A percentile compares a stretch with the other conserved stretches of the same genome.
Evolutionary conservation across 768 basidiomycete species (phyloP).

Genomic region (Coprinellus micaceus): DNA sequence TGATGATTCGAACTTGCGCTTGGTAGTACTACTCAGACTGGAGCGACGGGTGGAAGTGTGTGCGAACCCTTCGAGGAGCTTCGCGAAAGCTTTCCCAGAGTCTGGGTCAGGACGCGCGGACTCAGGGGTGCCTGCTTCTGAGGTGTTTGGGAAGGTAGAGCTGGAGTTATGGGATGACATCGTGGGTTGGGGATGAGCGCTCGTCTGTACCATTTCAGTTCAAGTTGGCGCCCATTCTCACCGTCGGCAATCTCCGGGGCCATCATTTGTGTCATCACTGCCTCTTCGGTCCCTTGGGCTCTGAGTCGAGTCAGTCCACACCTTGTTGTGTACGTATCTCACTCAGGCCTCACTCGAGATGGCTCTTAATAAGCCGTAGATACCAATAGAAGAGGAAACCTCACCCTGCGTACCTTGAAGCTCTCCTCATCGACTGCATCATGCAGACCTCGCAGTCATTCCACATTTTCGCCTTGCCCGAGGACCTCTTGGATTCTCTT

Average conservation of each 20-base stretch:
- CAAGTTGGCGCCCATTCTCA: not conserved
- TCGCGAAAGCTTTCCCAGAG: too few species aligned
- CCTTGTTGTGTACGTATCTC: not conserved
- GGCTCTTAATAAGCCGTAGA: not conserved
- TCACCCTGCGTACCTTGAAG: not conserved
- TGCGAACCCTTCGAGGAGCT: too few species aligned
- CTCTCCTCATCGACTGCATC: not conserved
- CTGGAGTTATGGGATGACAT: too few species aligned
- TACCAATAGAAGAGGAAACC: not conserved
- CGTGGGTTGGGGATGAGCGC: not conserved
- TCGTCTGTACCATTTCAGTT: not conserved
- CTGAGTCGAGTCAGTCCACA: conserved; percentile 1
- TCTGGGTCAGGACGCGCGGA: too few species aligned
- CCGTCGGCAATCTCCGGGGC: conserved; percentile 19
- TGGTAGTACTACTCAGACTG: too few species aligned
- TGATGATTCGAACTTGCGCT: too few species aligned
- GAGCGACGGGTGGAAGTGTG: too few species aligned
- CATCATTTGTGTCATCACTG: not conserved
- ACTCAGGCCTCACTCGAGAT: not conserved
- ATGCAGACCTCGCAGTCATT: conserved; percentile 37
- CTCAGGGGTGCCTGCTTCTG: too few species aligned
- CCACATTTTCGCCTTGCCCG: conserved; percentile 71
- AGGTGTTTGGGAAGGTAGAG: too few species aligned
- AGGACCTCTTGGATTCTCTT: conserved; percentile 63
- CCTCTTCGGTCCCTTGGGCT: not conserved